phyloP scores from a whole-genome alignment of 2,329 filamentous ascomycete species.

The Coniochaeta sp. region DNA sequence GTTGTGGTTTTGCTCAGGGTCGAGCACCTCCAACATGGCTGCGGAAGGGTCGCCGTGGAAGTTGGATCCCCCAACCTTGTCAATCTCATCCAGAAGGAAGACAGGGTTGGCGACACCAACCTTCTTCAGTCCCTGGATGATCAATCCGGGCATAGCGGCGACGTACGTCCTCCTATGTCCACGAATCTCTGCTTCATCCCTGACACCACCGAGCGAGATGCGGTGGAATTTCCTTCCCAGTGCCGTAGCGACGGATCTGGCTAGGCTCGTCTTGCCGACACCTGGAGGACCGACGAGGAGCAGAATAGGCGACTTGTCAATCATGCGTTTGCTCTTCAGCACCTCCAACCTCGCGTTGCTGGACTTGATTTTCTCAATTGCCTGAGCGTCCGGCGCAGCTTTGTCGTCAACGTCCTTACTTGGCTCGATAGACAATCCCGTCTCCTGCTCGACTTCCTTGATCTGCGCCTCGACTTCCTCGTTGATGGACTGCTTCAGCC shows the following conservation, averaged over 20 bases:
- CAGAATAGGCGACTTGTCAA: slow-evolving; percentile 93
- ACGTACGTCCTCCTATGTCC: slow-evolving; percentile 95
- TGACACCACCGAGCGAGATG: slow-evolving; percentile 90
- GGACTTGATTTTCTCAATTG: slow-evolving; percentile 29
- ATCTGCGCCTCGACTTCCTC: slow-evolving; percentile 76
- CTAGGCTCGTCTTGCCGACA: slow-evolving; percentile 91
- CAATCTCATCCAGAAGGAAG: slow-evolving; percentile 93
- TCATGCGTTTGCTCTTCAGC: slow-evolving; percentile 74
- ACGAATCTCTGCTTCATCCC: slow-evolving; percentile 94
- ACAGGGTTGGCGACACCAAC: slow-evolving; percentile 94
- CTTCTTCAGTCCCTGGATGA: slow-evolving; percentile 91
- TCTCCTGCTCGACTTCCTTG: slow-evolving; percentile 54
- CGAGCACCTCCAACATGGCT: slow-evolving; percentile 95
- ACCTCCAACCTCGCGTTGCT: slow-evolving; percentile 62
- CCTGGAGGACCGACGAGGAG: slow-evolving; percentile 89
- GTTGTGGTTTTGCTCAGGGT: slow-evolving; percentile 92
- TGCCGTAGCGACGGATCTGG: slow-evolving; percentile 85
- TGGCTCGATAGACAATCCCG: slow-evolving; percentile 29
- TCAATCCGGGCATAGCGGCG: slow-evolving; percentile 94
- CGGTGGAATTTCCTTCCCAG: slow-evolving; percentile 93
- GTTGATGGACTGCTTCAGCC: slow-evolving; percentile 88
- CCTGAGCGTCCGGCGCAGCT: slow-evolving; percentile 8
- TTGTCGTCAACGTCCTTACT: slow-evolving; percentile 25
- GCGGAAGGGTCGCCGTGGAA: slow-evolving; percentile 94
- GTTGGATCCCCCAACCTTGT: slow-evolving; percentile 88